These are phyloP conservation scores for Flaveria robusta DNA, from an alignment of 129 eudicot species.

Conservation along the genomic window DNA sequence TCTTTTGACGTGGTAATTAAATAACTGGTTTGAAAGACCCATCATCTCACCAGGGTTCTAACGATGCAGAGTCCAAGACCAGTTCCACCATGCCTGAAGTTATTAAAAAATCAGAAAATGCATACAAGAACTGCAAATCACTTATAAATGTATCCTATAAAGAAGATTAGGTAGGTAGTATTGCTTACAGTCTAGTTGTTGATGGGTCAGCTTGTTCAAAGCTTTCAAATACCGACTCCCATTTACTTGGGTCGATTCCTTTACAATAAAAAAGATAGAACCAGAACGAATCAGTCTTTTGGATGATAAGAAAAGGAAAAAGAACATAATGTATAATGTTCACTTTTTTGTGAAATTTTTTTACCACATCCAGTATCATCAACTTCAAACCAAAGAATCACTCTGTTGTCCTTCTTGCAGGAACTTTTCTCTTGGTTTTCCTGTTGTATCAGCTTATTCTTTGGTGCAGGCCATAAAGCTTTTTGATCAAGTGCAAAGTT, in stretches of 20 bases:
- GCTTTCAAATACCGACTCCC: conserved; percentile 67
- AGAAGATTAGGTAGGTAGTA: not conserved
- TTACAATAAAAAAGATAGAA: not conserved
- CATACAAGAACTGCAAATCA: not conserved
- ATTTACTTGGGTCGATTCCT: conserved; percentile 56
- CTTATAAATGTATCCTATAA: not conserved
- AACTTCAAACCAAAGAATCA: conserved; percentile 49
- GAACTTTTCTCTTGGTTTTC: conserved; percentile 41
- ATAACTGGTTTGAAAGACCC: not conserved
- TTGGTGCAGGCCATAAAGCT: conserved; percentile 22
- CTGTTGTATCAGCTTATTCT: conserved; percentile 22
- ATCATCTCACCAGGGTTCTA: conserved; percentile 80
- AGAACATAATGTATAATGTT: conserved; percentile 16
- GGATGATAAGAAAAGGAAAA: not conserved
- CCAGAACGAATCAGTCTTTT: not conserved
- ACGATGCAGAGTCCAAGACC: conserved; percentile 99
- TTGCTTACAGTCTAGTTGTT: conserved; percentile 83
- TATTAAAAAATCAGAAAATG: conserved; percentile 12
- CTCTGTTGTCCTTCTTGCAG: conserved; percentile 43
- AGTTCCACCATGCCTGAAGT: conserved; percentile 97
- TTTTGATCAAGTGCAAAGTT: conserved; percentile 16
- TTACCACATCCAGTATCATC: conserved; percentile 58
- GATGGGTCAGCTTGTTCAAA: conserved; percentile 99
- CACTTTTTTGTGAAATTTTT: conserved; percentile 14
- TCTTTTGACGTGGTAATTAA: not conserved